Evolutionary conservation across 1,284 basidiomycete genomes (phyloP).

Genomic region (Heliocybe sulcata): DNA sequence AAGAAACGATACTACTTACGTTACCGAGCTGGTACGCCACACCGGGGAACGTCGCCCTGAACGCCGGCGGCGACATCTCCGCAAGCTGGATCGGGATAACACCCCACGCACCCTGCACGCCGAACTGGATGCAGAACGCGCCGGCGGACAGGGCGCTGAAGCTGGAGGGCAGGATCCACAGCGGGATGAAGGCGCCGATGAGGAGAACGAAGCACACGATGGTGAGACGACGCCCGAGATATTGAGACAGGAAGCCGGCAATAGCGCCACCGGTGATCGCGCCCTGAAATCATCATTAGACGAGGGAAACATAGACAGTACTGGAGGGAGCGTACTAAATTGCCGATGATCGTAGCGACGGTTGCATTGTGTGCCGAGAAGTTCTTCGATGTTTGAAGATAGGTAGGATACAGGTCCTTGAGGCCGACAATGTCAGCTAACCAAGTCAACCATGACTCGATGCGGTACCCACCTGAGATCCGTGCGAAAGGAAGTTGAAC

Average conservation of each 20-base stretch:
- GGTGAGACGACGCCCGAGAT: slow-evolving; percentile 82
- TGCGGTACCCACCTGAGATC: slow-evolving; percentile 44
- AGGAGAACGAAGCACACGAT: slow-evolving; percentile 64
- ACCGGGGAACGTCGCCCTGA: slow-evolving; percentile 90
- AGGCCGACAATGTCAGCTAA: background rate
- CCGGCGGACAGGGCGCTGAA: slow-evolving; percentile 68
- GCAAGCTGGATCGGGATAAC: slow-evolving; percentile 84
- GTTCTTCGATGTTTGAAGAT: slow-evolving; percentile 57
- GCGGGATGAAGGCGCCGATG: slow-evolving; percentile 67
- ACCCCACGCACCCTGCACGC: slow-evolving; percentile 82
- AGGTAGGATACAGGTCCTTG: slow-evolving; percentile 74
- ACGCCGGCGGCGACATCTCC: slow-evolving; percentile 89
- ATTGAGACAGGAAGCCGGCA: slow-evolving; percentile 78
- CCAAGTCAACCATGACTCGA: background rate
- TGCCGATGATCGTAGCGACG: slow-evolving; percentile 88
- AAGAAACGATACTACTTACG: slow-evolving; percentile 20
- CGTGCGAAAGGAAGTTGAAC: slow-evolving; percentile 93
- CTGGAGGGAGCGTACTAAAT: slow-evolving; percentile 49
- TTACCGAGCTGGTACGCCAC: slow-evolving; percentile 87
- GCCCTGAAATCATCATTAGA: slow-evolving; percentile 39
- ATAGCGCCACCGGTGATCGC: slow-evolving; percentile 78
- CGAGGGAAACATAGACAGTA: slow-evolving; percentile 4
- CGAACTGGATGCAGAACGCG: slow-evolving; percentile 82
- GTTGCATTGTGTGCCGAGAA: slow-evolving; percentile 59
- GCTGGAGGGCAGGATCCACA: slow-evolving; percentile 76